phyloP scores from a whole-genome alignment of 1,139 yeast species.

The Pichia sorboxylosa region DNA sequence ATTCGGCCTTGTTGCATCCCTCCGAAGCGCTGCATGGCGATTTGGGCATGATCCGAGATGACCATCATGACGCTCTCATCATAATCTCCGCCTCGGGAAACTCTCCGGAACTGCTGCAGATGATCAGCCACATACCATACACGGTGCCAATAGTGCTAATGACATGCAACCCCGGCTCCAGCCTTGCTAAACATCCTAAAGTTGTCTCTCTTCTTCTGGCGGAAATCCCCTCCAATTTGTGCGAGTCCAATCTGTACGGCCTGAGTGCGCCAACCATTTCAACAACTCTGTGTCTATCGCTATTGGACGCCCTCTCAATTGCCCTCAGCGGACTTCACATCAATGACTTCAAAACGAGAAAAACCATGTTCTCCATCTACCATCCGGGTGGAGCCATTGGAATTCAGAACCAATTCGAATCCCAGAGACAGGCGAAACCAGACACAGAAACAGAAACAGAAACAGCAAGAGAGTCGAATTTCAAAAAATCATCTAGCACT shows the following conservation, averaged over 20 bases:
- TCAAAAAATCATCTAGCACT: too few relatives aligned
- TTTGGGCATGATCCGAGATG: conserved; percentile 54
- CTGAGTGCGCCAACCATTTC: conserved; percentile 83
- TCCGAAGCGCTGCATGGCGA: conserved; percentile 89
- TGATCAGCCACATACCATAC: conserved; percentile 47
- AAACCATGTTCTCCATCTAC: conserved; percentile 47
- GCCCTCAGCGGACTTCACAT: conserved; percentile 62
- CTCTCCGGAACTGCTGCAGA: conserved; percentile 59
- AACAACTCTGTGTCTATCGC: conserved; percentile 61
- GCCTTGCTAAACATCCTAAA: conserved; percentile 33
- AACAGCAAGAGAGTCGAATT: too few relatives aligned
- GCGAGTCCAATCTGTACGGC: conserved; percentile 64
- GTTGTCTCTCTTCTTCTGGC: conserved; percentile 48
- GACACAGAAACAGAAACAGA: too few relatives aligned
- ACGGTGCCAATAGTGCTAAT: conserved; percentile 47
- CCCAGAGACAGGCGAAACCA: too few relatives aligned
- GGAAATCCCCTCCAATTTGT: conserved; percentile 43
- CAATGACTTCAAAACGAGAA: conserved; percentile 41
- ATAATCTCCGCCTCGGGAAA: conserved; percentile 75
- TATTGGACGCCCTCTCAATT: conserved; percentile 70
- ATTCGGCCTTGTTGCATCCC: conserved; percentile 62
- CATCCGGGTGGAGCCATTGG: conserved; percentile 95
- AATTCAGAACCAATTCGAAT: conserved; percentile 22
- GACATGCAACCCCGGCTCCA: conserved; percentile 46
- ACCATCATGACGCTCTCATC: conserved; percentile 45